Evolutionary conservation across 306 rosid genomes (phyloP).

Genomic region (Gastrolobium bilobum): DNA sequence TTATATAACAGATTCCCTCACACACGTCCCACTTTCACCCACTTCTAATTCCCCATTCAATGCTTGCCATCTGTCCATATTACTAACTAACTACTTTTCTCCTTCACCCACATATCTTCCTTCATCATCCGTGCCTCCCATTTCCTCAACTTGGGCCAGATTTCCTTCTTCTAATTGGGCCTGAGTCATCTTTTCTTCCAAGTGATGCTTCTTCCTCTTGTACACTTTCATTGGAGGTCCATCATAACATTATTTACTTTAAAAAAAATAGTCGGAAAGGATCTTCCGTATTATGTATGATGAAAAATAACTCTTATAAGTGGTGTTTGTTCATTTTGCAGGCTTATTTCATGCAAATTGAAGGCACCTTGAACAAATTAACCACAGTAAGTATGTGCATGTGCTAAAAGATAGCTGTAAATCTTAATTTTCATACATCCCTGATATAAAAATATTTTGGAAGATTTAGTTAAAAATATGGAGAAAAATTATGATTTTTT

Average conservation of each 20-base stretch:
- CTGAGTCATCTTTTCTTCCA: too few relatives aligned
- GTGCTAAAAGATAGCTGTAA: slow-evolving; percentile 1
- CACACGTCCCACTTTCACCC: too few relatives aligned
- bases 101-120: too few relatives aligned
- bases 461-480: slow-evolving; percentile 20
- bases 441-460: slow-evolving; percentile 1
- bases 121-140: too few relatives aligned
- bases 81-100: too few relatives aligned
- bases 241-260: slow-evolving; percentile 36
- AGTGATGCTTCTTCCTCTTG: too few relatives aligned
- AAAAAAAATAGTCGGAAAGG: background rate
- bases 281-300: slow-evolving; percentile 35
- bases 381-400: slow-evolving; percentile 66
- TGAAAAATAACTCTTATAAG: slow-evolving; percentile 21
- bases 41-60: too few relatives aligned
- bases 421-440: slow-evolving; percentile 8
- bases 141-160: too few relatives aligned
- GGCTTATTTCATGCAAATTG: slow-evolving; percentile 98
- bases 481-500: background rate
- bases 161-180: too few relatives aligned
- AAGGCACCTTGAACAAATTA: slow-evolving; percentile 85
- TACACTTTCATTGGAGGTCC: too few relatives aligned
- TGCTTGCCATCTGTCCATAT: too few relatives aligned
- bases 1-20: too few relatives aligned
- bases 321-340: slow-evolving; percentile 53